Conservation (phyloP, 768 basidiomycete genomes). For the Polyporus arcularius region DNA sequence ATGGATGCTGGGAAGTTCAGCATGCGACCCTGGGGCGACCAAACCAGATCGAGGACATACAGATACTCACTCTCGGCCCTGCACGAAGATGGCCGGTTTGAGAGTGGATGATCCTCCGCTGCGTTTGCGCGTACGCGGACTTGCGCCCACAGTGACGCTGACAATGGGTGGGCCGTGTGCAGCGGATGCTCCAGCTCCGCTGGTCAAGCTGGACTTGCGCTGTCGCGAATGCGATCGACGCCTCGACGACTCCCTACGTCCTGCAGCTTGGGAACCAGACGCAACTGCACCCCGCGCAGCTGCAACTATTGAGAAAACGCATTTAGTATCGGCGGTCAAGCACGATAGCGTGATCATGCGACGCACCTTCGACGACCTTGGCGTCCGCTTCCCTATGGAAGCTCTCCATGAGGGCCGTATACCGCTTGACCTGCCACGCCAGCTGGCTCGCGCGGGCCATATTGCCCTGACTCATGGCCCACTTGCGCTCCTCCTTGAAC, state of each 20-base stretch:
- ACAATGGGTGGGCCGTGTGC: slow-evolving; percentile 22
- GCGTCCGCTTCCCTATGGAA: slow-evolving; percentile 78
- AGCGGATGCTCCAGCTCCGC: not conserved
- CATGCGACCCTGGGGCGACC: not conserved
- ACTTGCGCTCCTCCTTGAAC: slow-evolving; percentile 85
- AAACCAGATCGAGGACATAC: slow-evolving; percentile 1
- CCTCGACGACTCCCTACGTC: slow-evolving; percentile 8
- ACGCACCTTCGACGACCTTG: slow-evolving; percentile 64
- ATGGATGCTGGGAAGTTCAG: slow-evolving; percentile 10
- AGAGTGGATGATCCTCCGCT: slow-evolving; percentile 24
- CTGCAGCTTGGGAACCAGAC: slow-evolving; percentile 6
- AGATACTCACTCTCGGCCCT: slow-evolving; percentile 27
- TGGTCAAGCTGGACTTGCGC: slow-evolving; percentile 14
- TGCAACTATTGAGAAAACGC: not conserved
- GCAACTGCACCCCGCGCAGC: slow-evolving; percentile 23
- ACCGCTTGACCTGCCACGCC: slow-evolving; percentile 83
- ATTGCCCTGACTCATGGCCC: slow-evolving; percentile 83
- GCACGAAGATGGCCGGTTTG: slow-evolving; percentile 29
- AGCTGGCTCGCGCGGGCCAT: slow-evolving; percentile 72
- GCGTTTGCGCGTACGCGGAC: slow-evolving; percentile 22
- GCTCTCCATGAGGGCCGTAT: slow-evolving; percentile 77
- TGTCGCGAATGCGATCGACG: slow-evolving; percentile 21
- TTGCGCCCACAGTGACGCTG: slow-evolving; percentile 25
- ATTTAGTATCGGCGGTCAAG: not conserved
- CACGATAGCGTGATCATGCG: not conserved